Base-by-base conservation (phyloP, 2,329 filamentous ascomycete species). In the Nigrospora oryzae region DNA sequence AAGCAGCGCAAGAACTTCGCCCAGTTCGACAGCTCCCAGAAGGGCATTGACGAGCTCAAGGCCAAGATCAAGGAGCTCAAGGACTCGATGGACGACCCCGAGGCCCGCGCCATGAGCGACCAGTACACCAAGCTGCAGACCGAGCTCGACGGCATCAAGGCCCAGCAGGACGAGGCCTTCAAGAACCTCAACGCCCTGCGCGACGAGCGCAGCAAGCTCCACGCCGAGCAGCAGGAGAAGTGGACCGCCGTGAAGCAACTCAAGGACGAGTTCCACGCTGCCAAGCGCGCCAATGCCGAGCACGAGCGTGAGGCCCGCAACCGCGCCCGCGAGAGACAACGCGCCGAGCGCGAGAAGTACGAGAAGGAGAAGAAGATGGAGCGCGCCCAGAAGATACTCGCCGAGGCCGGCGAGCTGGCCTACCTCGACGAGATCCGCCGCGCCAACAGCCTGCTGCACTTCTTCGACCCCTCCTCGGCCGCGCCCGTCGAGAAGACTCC, bases 1-100 rank as follows among this genome's bases (percentile, higher is more conserved):
- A 95, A 94, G 74, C 79, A 86, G 60, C 87, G 87, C 71, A 97
- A 96, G 81, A 85, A 81, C 67, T 96, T 98, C 64, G 81, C 83
- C 47, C 79, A 82, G 50, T 85, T 97, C 59, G 89, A 95, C 48
- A 82, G 86, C 48, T 75, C 82, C 32, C 87, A 97, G 69, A 94
- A 94, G 76, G 78, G 78, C 53, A 97, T 98, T 56, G 86, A 93
- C 59, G 83, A 90, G 44, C 71, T 94, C 55, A 91, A 89, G 72
- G 77, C 82, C 51, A 86, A 94, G 70, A 89, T 96, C 60, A 84
- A 90, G 62, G 83, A 89, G 57, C 83, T 95, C 63, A 88, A 87
- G 70, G 93, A 95, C 68, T 77, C 76, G 53, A 77, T 96, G 62
- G 90, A 96, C 58, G 89, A 95, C 67, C 89, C 93, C 16, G 91